A percentile compares a stretch with the other conserved stretches of the same genome.
These are phyloP conservation scores for Silene vulgaris DNA, from an alignment of 179 eudicot genomes.

Conservation along the genomic window DNA sequence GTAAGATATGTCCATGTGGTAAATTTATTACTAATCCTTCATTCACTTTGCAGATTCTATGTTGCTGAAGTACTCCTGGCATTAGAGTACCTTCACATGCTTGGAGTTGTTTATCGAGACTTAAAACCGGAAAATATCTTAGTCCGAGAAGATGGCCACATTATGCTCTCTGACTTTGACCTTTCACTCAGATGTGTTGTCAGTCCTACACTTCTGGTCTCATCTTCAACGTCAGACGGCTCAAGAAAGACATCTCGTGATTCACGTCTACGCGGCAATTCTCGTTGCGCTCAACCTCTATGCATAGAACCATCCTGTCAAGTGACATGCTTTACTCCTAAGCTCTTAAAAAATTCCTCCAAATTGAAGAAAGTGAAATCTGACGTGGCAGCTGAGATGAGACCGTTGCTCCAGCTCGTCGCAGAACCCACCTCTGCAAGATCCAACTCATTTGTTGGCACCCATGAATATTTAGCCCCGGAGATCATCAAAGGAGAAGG, in stretches of 20 bases:
- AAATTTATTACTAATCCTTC: neutral
- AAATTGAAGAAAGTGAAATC: conserved; percentile 38
- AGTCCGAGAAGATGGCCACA: conserved; percentile 54
- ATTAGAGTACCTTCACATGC: conserved; percentile 49
- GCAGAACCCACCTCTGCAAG: conserved; percentile 58
- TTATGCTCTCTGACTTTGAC: conserved; percentile 51
- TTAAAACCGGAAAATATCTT: conserved; percentile 47
- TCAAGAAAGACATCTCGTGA: conserved; percentile 26
- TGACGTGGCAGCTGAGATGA: conserved; percentile 35
- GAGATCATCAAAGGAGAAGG: conserved; percentile 87
- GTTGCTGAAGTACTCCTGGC: conserved; percentile 53
- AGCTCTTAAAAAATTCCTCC: conserved; percentile 22
- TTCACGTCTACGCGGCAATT: conserved; percentile 28
- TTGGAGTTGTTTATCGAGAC: conserved; percentile 47
- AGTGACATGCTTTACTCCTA: conserved; percentile 42
- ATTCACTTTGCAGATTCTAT: conserved; percentile 37
- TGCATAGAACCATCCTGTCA: conserved; percentile 48
- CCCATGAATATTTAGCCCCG: conserved; percentile 83
- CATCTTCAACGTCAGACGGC: conserved; percentile 33
- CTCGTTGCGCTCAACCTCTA: conserved; percentile 45
- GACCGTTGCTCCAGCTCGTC: conserved; percentile 39
- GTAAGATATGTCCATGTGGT: neutral
- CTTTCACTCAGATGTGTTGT: conserved; percentile 47
- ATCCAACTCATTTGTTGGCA: conserved; percentile 82
- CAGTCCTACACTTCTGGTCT: conserved; percentile 44